Conservation (phyloP, 441 rosid genomes). For the Gossypium davidsonii region DNA sequence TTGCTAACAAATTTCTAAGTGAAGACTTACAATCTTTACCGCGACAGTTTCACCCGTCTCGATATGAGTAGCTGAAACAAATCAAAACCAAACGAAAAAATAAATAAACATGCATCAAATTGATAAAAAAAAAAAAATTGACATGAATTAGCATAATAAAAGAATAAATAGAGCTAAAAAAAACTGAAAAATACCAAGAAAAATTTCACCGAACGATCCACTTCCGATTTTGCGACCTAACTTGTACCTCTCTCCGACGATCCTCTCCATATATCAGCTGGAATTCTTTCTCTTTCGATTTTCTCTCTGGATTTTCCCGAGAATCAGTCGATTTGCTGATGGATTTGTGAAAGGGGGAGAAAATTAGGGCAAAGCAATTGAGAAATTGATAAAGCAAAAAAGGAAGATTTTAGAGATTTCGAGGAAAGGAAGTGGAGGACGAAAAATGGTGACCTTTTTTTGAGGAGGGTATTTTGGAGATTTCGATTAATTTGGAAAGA, state of each 20-base stretch:
- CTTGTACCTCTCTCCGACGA: conserved; percentile 30
- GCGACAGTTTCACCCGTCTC: conserved; percentile 34
- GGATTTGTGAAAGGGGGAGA: background rate
- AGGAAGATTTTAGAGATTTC: background rate
- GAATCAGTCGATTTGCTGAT: background rate
- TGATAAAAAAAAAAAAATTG: background rate
- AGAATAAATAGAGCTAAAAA: background rate
- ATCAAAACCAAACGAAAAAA: background rate
- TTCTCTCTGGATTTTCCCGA: background rate
- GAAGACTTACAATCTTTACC: conserved; percentile 32
- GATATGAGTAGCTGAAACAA: conserved; percentile 30
- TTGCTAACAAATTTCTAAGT: background rate
- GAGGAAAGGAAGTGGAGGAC: background rate
- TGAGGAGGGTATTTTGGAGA: background rate
- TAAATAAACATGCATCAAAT: background rate
- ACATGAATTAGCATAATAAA: background rate
- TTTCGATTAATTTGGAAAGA: background rate
- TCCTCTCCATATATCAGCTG: conserved; percentile 28
- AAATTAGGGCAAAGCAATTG: conserved; percentile 13
- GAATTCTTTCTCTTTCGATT: background rate
- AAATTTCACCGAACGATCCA: conserved; percentile 47
- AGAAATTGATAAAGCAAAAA: background rate
- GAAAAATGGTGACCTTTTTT: background rate
- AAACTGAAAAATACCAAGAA: conserved; percentile 22
- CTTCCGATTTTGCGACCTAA: conserved; percentile 46